phyloP scores from a whole-genome alignment of 2,329 filamentous ascomycete species.

The Didymellaceae sp. region DNA sequence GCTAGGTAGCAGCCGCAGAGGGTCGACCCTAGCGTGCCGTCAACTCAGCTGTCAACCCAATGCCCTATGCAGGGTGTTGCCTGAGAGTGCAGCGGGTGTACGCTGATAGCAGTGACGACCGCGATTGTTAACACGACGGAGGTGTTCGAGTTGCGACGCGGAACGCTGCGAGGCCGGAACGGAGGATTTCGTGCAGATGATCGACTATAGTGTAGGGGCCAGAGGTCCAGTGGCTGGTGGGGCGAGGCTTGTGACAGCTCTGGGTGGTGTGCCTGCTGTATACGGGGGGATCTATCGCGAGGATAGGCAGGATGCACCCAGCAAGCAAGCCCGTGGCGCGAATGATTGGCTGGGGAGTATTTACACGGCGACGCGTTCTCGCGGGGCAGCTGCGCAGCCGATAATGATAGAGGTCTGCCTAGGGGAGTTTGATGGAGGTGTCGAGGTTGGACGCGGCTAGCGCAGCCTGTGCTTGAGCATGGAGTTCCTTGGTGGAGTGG shows the following conservation, averaged over 20 bases:
- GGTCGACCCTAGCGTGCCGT: conserved; percentile 8
- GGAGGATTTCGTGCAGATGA: conserved; percentile 63
- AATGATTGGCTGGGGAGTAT: conserved; percentile 37
- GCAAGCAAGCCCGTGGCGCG: conserved; percentile 27
- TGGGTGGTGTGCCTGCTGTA: conserved; percentile 17
- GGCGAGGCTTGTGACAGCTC: conserved; percentile 47
- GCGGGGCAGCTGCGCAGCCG: conserved; percentile 1
- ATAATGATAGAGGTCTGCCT: neutral
- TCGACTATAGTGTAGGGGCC: conserved; percentile 44
- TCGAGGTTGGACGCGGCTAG: conserved; percentile 12
- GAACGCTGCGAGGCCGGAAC: conserved; percentile 37
- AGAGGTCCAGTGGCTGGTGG: conserved; percentile 44
- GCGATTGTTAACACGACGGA: conserved; percentile 21
- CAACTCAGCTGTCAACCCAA: conserved; percentile 23
- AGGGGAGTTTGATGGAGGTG: conserved; percentile 13
- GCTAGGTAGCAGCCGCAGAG: conserved; percentile 10
- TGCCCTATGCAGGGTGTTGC: conserved; percentile 17
- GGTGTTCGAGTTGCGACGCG: conserved; percentile 20
- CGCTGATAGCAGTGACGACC: conserved; percentile 19
- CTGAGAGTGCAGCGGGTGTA: conserved; percentile 11
- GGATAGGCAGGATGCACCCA: conserved; percentile 13
- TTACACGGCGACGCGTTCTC: conserved; percentile 16
- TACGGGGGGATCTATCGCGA: conserved; percentile 8
- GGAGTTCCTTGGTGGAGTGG: conserved; percentile 1
- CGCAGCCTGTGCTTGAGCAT: conserved; percentile 1